Base-by-base conservation (phyloP, 1,284 basidiomycete species). In the Athelia sp. region DNA sequence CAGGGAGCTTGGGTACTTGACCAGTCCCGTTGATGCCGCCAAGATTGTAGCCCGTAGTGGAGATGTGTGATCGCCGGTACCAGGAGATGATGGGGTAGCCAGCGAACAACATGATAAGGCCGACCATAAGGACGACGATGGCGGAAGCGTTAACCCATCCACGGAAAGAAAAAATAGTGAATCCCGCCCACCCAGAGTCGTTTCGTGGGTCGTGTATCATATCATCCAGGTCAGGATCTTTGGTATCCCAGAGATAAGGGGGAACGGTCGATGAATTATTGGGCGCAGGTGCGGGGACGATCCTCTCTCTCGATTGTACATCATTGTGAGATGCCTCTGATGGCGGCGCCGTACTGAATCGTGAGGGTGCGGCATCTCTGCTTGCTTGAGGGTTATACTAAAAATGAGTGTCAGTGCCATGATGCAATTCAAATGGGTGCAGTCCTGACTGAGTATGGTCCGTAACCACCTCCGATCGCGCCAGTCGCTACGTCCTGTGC, bases 41-140 rank as follows among this genome's bases (percentile, higher is more conserved):
- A 18, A 91, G 70, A 59, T 92, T 92, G 69, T 78, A 90, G 6
- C 84, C 85, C 22, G 59, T 61, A 14, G 66, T 64, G 56, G 54
- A 47, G 31, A 42, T 51, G 36, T 15, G 49, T 22, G 45, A 59
- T 46, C 67, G 62, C 49, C 66, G 70, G 57, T 70, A 80, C 54
- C 74, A 76, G 42, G 73, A 71, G 55, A 91, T 78, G 61, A 94
- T 82, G 1, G 92, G 93, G 60, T 90, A 94, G 32, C 86, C 88
- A 21, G 82, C 80, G 60, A 91, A 90, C 26, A 90, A 75, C 2
- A 74, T 77, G 49, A 90, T 62, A 38, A 91, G 68, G 36, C 80
- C 82, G 15, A 70, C 57, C 24, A 84, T 63, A 45, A 91, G 72
- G 48, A 86, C 48, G 52, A 84, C 54, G 19, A 91, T 74, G 1